Evolutionary conservation across 371 early-diverging fungal species (phyloP), one percentile per base, ranked within the genome.

Genomic region (Mucor sp.): DNA sequence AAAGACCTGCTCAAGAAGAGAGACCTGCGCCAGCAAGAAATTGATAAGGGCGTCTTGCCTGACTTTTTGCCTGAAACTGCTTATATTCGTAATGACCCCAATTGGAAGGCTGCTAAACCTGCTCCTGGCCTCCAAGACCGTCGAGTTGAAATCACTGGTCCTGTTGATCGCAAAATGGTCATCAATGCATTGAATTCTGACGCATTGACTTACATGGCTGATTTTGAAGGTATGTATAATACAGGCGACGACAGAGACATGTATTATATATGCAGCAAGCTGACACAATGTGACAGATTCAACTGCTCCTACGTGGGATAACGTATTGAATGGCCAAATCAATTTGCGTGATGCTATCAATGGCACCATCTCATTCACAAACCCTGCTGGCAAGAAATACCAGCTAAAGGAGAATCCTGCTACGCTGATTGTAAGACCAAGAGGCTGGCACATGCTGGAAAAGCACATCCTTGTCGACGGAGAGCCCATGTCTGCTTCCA

Each of bases 371-470:
- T 71, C 86, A n/a, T 96, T 89, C 78, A 84, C 89, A 53, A 91
- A 90, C 59, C 88, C 92, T 39, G 93, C 94, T 81, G 96, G 97
- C 80, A 97, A 97, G 83, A 87, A 84, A 74, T 97, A 97, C 87
- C 85, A 88, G 67, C 84, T 97, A 21, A 94, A 94, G 62, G 94
- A 93, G 65, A 90, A 90, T 78, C 48, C 94, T 17, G 93, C 97
- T 39, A 95, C 95, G 7, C 80, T 97, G 63, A 75, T 98, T 61
- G 96, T 97, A 64, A 88, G 97, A 55, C 97, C 98, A 64, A 93
- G 98, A 82, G 98, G 97, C 30, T 97, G 98, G 98, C 98, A 97
- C 78, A 85, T 97, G 90, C 93, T 93, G 68, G 98, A 97, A 80
- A 93, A 93, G 79, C 98, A 97, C 72, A 78, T 97, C 57, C 78